Conservation (phyloP, 768 basidiomycete species). For the Leccinum boreale region DNA sequence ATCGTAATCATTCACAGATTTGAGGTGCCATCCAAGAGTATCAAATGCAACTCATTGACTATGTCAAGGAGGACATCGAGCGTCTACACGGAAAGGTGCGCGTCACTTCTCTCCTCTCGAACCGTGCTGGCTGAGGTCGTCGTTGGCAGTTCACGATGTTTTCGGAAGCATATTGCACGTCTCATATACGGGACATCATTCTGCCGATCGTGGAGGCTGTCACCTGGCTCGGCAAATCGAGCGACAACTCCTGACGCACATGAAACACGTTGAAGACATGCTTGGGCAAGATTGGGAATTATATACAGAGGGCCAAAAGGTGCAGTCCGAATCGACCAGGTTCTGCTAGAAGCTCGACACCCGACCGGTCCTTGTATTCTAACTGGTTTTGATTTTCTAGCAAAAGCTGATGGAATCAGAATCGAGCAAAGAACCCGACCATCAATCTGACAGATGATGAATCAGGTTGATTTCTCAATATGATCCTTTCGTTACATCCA, state of each 20-base stretch:
- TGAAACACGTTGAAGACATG: slow-evolving; percentile 98
- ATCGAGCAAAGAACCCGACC: too few species aligned
- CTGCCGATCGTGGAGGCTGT: slow-evolving; percentile 96
- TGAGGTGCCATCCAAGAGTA: slow-evolving; percentile 45
- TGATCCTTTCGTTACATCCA: too few species aligned
- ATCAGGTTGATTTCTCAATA: too few species aligned
- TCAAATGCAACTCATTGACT: slow-evolving; percentile 97
- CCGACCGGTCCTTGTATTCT: slow-evolving; percentile 68
- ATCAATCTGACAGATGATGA: too few species aligned
- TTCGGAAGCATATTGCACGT: slow-evolving; percentile 97
- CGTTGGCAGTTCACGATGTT: slow-evolving; percentile 78
- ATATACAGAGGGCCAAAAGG: slow-evolving; percentile 97
- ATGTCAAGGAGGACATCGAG: slow-evolving; percentile 87
- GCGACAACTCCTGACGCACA: slow-evolving; percentile 78
- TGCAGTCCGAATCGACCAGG: slow-evolving; percentile 84
- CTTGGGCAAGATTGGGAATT: slow-evolving; percentile 98
- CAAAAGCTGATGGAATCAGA: too few species aligned
- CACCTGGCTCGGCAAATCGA: slow-evolving; percentile 97
- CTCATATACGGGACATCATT: slow-evolving; percentile 81
- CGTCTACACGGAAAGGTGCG: too few species aligned
- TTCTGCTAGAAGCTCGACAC: slow-evolving; percentile 66
- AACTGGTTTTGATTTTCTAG: too few species aligned
- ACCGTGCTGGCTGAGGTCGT: too few species aligned
- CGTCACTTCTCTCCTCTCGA: background rate
- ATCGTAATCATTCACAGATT: too few species aligned